Conservation (phyloP, 257 asterid species). For the Nicotiana undulata region DNA sequence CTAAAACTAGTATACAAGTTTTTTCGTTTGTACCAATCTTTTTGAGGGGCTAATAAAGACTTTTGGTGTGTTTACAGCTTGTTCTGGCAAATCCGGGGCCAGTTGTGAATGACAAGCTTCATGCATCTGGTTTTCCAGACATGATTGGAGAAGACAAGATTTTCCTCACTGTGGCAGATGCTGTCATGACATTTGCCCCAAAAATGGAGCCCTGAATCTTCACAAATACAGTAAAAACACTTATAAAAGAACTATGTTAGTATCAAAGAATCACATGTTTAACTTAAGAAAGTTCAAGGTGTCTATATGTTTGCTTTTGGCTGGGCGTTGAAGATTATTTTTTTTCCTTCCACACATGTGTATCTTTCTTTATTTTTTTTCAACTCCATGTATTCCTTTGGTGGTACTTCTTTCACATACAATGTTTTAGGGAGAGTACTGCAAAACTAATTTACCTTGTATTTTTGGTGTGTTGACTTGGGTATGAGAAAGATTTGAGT, state of each 20-base stretch:
- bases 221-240: neutral
- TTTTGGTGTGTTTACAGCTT: slow-evolving; percentile 35
- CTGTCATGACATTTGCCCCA: slow-evolving; percentile 49
- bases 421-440: neutral
- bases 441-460: neutral
- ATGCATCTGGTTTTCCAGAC: slow-evolving; percentile 36
- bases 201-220: slow-evolving; percentile 55
- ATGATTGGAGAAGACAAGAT: slow-evolving; percentile 57
- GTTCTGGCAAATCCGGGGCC: slow-evolving; percentile 75
- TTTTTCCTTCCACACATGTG: neutral
- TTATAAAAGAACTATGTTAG: neutral
- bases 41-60: neutral
- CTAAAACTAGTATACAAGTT: neutral
- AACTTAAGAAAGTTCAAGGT: neutral
- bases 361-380: neutral
- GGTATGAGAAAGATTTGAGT: neutral
- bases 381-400: neutral
- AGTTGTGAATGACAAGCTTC: slow-evolving; percentile 56
- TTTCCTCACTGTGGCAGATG: slow-evolving; percentile 71
- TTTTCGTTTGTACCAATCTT: neutral
- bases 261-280: neutral
- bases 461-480: neutral
- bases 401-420: neutral
- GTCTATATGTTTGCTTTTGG: too few species aligned
- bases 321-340: too few species aligned